Percentiles rank a stretch among this genome's conserved stretches.
These are phyloP conservation scores for Amaranthus palmeri DNA, from an alignment of 148 eudicot genomes.

Conservation along the genomic window DNA sequence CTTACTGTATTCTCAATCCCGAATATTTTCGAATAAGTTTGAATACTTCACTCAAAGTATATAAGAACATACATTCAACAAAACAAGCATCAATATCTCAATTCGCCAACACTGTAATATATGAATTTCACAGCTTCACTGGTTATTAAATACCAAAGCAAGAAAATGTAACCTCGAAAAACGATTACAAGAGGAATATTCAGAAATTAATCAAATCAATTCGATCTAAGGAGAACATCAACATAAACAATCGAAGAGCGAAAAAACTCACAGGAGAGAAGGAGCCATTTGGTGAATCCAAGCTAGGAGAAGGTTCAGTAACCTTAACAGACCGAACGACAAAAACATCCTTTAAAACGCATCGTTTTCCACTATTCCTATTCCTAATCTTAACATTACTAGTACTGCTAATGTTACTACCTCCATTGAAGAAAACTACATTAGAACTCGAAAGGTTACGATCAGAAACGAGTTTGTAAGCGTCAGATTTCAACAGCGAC, in stretches of 20 bases:
- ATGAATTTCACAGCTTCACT: too few species aligned
- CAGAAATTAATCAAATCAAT: neutral
- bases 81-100: too few species aligned
- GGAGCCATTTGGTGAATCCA: constrained; percentile 41
- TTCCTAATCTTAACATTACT: neutral
- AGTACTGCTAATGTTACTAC: neutral
- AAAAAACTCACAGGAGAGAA: constrained; percentile 28
- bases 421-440: constrained; percentile 22
- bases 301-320: constrained; percentile 21
- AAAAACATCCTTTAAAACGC: constrained; percentile 22
- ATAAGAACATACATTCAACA: too few species aligned
- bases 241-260: neutral
- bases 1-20: too few species aligned
- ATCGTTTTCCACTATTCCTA: constrained; percentile 15
- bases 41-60: too few species aligned
- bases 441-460: constrained; percentile 23
- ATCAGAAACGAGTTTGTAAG: constrained; percentile 18
- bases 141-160: too few species aligned
- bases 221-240: neutral
- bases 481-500: constrained; percentile 29
- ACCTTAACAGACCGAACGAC: constrained; percentile 40
- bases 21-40: too few species aligned
- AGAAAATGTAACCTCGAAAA: too few species aligned
- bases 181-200: too few species aligned
- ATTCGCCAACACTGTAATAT: too few species aligned